These are phyloP conservation scores for Pichia ethanolica DNA, from an alignment of 805 yeast genomes.

Conservation along the genomic window DNA sequence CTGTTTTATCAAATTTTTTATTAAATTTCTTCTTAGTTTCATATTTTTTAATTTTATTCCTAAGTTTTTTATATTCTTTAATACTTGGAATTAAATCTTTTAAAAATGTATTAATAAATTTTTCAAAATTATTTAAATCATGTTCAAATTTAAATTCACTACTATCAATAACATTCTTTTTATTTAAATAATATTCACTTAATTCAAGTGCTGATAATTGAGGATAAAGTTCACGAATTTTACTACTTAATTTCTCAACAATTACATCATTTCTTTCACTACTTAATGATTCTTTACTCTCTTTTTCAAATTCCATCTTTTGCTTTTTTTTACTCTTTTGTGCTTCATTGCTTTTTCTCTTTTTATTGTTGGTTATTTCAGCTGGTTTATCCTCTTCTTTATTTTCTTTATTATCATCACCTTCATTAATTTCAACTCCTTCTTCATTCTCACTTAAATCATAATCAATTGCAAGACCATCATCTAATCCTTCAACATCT, in stretches of 20 bases:
- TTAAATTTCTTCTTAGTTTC: constrained; percentile 21
- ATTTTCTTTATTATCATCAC: constrained; percentile 10
- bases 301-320: constrained; percentile 58
- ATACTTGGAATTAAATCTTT: constrained; percentile 35
- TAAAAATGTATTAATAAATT: constrained; percentile 47
- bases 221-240: constrained; percentile 51
- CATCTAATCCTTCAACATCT: constrained; percentile 74
- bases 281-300: constrained; percentile 50
- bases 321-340: constrained; percentile 57
- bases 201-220: constrained; percentile 72
- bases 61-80: constrained; percentile 20
- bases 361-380: constrained; percentile 14
- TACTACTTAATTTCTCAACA: constrained; percentile 58
- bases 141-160: constrained; percentile 49
- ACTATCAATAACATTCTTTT: constrained; percentile 53
- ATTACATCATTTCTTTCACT: constrained; percentile 49
- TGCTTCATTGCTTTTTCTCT: constrained; percentile 32
- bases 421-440: constrained; percentile 28
- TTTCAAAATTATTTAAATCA: constrained; percentile 45
- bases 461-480: constrained; percentile 57
- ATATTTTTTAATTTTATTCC: constrained; percentile 22
- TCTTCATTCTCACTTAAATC: constrained; percentile 29
- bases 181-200: constrained; percentile 51
- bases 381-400: not conserved
- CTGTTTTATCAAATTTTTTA: constrained; percentile 18